Evolutionary conservation across 805 yeast genomes (phyloP).

Genomic region (Ogataea pilisensis): DNA sequence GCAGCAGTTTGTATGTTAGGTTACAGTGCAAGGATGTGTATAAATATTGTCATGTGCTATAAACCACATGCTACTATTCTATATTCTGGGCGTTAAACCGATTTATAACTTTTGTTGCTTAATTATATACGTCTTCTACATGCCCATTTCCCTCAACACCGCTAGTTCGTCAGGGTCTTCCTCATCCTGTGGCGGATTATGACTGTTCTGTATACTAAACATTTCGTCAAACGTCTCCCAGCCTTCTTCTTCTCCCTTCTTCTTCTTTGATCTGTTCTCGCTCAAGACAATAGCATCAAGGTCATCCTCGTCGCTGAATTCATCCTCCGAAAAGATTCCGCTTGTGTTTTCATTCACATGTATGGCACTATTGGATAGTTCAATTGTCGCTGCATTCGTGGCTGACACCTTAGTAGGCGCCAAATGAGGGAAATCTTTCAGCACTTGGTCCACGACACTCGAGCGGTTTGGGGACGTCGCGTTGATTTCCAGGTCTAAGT

Average conservation of each 20-base stretch:
- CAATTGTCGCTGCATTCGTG: not conserved
- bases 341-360: not conserved
- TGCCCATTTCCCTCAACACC: constrained; percentile 42
- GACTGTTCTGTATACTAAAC: constrained; percentile 2
- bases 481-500: no score
- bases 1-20: no score
- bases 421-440: not conserved
- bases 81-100: no score
- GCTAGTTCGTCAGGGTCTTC: constrained; percentile 40
- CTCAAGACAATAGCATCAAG: not conserved
- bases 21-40: no score
- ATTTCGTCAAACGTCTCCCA: constrained; percentile 24
- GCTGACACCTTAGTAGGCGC: not conserved
- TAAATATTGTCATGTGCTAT: no score
- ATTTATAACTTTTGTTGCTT: no score
- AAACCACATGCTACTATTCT: no score
- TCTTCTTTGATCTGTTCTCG: constrained; percentile 12
- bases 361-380: no score
- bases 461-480: not conserved
- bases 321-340: constrained; percentile 1
- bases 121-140: no score
- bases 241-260: constrained; percentile 17
- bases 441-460: not conserved
- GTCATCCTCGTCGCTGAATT: constrained; percentile 13
- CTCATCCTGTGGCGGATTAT: constrained; percentile 27